Evolutionary conservation across 495 filamentous ascomycete species (phyloP).

Genomic region (Melanomma pulvis-pyrius): DNA sequence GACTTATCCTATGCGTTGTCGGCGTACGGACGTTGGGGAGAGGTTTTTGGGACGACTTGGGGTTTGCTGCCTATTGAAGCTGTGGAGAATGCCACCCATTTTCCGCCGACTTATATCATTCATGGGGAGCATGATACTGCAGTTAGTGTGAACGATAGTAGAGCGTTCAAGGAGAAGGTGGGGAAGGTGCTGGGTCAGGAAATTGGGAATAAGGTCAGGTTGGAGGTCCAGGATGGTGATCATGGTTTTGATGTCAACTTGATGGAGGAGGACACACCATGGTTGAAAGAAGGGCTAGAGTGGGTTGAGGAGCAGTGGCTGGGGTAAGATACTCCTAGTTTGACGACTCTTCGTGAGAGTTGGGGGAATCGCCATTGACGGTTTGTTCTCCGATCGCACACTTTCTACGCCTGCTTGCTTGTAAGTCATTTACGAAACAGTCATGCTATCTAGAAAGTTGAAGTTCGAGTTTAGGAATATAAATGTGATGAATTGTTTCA

Average conservation of each 20-base stretch:
- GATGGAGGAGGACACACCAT: slow-evolving; percentile 19
- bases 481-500: not conserved
- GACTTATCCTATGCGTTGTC: slow-evolving; percentile 10
- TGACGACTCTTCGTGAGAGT: not conserved
- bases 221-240: slow-evolving; percentile 17
- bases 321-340: not conserved
- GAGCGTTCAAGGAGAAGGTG: slow-evolving; percentile 27
- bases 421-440: too few species aligned
- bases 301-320: slow-evolving; percentile 29
- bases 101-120: slow-evolving; percentile 29
- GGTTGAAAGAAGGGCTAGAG: slow-evolving; percentile 34
- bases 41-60: slow-evolving; percentile 21
- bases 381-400: not conserved
- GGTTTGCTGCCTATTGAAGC: slow-evolving; percentile 20
- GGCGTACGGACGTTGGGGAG: slow-evolving; percentile 16
- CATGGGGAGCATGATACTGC: slow-evolving; percentile 34
- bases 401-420: too few species aligned
- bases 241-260: slow-evolving; percentile 36
- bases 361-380: not conserved
- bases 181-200: slow-evolving; percentile 6
- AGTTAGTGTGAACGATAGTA: slow-evolving; percentile 24
- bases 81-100: slow-evolving; percentile 17
- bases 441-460: not conserved
- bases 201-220: not conserved
- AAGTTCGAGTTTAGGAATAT: not conserved